Conservation (phyloP, 2,329 filamentous ascomycete genomes). For the Claviceps digitariae region DNA sequence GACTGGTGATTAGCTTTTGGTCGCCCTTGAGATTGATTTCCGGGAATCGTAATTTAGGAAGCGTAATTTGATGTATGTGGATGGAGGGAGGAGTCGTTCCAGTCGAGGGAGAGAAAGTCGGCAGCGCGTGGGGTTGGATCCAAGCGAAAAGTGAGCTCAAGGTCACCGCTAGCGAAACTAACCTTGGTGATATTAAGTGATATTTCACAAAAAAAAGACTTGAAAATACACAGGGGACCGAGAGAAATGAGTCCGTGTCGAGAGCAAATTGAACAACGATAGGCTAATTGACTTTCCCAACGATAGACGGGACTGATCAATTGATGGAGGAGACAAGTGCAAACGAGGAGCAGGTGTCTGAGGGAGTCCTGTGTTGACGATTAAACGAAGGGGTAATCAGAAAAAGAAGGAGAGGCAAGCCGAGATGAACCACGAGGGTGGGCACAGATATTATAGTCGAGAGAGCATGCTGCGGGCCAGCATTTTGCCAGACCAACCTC, state of each 20-base stretch:
- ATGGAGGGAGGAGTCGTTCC: too few species aligned
- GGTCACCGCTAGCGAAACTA: neutral
- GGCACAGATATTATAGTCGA: slow-evolving; percentile 7
- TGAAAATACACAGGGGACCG: neutral
- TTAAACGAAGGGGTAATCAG: neutral
- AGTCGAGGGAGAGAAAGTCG: neutral
- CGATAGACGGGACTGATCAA: slow-evolving; percentile 24
- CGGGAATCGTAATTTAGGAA: too few species aligned
- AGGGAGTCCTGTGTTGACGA: slow-evolving; percentile 3
- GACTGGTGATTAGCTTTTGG: neutral
- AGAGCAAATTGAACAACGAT: slow-evolving; percentile 2
- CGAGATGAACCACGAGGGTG: neutral
- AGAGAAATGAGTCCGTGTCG: neutral
- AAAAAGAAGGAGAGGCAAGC: neutral
- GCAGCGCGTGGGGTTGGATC: neutral
- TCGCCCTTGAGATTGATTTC: neutral
- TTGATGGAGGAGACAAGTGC: slow-evolving; percentile 1
- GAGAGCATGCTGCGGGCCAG: neutral
- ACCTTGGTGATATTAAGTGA: slow-evolving; percentile 3
- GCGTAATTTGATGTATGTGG: too few species aligned
- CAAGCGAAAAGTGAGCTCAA: neutral
- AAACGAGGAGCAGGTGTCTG: slow-evolving; percentile 5
- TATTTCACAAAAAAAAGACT: neutral
- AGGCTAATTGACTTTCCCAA: slow-evolving; percentile 6
- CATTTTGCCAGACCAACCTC: neutral